Evolutionary conservation across 1,139 yeast species (phyloP).

Genomic region (Debaryomyces robertsiae): DNA sequence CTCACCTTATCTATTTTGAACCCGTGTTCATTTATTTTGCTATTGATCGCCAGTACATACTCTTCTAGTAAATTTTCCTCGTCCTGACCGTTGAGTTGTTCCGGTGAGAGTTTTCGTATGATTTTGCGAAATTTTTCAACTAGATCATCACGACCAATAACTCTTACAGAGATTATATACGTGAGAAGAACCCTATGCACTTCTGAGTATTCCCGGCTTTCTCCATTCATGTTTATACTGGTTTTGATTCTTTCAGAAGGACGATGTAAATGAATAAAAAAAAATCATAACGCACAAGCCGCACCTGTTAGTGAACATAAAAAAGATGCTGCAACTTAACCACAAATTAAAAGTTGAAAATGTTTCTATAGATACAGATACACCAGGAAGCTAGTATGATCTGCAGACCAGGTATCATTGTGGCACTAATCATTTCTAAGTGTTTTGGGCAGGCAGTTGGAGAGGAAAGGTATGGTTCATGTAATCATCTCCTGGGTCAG

Average conservation of each 20-base stretch:
- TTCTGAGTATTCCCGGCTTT: slow-evolving; percentile 20
- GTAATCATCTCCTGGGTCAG: too few relatives aligned
- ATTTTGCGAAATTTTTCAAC: slow-evolving; percentile 19
- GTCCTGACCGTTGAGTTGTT: slow-evolving; percentile 7
- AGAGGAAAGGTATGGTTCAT: too few relatives aligned
- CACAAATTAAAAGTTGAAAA: not conserved
- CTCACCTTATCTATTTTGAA: slow-evolving; percentile 45
- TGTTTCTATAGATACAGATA: too few relatives aligned
- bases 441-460: too few relatives aligned
- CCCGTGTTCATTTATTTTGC: slow-evolving; percentile 40
- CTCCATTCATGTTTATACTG: slow-evolving; percentile 1
- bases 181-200: slow-evolving; percentile 49
- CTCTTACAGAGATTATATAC: slow-evolving; percentile 40
- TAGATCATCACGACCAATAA: slow-evolving; percentile 19
- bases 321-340: slow-evolving; percentile 8
- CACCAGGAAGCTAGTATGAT: not conserved
- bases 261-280: not conserved
- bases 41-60: slow-evolving; percentile 42
- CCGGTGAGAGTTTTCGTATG: slow-evolving; percentile 9
- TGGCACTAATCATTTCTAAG: too few relatives aligned
- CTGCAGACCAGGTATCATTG: not conserved
- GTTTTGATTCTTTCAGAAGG: slow-evolving; percentile 1
- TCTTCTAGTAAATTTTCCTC: slow-evolving; percentile 20
- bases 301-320: slow-evolving; percentile 5
- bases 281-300: slow-evolving; percentile 4